Evolutionary conservation across 2,329 filamentous ascomycete genomes (phyloP), one percentile per base, ranked within the genome.

Genomic region (Epicoccum sorghinum): DNA sequence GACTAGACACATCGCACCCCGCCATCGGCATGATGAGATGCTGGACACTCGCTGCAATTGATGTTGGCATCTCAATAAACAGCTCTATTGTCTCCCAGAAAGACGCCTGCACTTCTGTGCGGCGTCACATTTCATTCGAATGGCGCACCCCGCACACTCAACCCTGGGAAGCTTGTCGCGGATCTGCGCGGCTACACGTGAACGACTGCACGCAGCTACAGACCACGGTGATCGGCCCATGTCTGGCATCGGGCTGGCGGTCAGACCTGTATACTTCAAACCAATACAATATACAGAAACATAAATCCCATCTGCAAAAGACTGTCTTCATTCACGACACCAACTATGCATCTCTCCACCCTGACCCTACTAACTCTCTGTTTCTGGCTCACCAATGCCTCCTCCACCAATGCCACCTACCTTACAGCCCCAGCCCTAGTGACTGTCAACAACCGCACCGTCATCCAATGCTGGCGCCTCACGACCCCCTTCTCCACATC

Each of bases 391-490:
- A n/a, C 32, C 32, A n/a, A 33, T 33, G 32, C 32, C 32, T 12
- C 13, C 32, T 33, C 32, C 10, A 13, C 49, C n/a, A 52, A 52
- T 37, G 24, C 23, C 7, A 65, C 62, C 32, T 65, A 68, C 48
- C 64, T 75, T 24, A 70, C 60, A 3, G 64, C 62, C 7, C 74
- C 72, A 7, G 69, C 72, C 12, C 58, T 75, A 23, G 65, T 73
- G 9, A 73, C 72, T 4, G 64, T 65, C 42, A 57, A 66, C 12
- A 71, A 73, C 58, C 58, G 60, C 45, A 73, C 72, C 7, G 59
- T 58, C 4, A 64, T 75, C 32, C 64, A 75, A 57, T 76, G 72
- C 59, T 75, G 71, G 72, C 58, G 67, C 22, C 66, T 75, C 43
- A 58, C 40, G 24, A 49, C 52, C 4, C 69, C 71, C 3, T 65